Percentiles rank a stretch among this genome's conserved stretches.
Evolutionary conservation across 1,139 yeast species (phyloP).

Genomic region (Protomyces arabidopsidicola): DNA sequence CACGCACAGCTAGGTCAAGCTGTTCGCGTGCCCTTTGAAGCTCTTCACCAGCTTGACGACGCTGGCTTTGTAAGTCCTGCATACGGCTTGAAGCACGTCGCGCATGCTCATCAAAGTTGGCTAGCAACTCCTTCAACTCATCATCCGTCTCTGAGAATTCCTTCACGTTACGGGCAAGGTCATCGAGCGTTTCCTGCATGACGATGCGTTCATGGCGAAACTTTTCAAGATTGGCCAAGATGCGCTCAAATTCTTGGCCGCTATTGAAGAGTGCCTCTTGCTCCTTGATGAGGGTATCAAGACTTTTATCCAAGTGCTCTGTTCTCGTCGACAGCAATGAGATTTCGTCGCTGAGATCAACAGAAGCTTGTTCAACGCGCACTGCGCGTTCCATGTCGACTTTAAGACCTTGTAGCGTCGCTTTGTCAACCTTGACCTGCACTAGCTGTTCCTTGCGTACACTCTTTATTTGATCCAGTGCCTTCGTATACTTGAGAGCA

Average conservation of each 20-base stretch:
- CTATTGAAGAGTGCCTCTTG: constrained; percentile 64
- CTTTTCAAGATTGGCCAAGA: constrained; percentile 60
- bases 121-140: constrained; percentile 48
- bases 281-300: constrained; percentile 53
- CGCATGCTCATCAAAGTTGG: constrained; percentile 53
- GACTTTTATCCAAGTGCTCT: constrained; percentile 47
- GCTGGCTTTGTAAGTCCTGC: constrained; percentile 31
- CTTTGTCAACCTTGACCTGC: constrained; percentile 70
- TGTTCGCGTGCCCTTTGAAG: constrained; percentile 37
- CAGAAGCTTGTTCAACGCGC: constrained; percentile 51
- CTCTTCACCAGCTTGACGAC: constrained; percentile 34
- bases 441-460: constrained; percentile 71
- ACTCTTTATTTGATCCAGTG: constrained; percentile 64
- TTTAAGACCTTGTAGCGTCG: constrained; percentile 69
- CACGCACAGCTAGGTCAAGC: constrained; percentile 46
- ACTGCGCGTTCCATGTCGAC: constrained; percentile 70
- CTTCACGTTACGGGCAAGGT: constrained; percentile 8
- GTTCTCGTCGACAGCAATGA: constrained; percentile 51
- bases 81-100: constrained; percentile 40
- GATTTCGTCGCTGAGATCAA: constrained; percentile 46
- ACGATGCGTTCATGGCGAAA: constrained; percentile 46
- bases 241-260: constrained; percentile 76
- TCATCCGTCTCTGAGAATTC: constrained; percentile 47
- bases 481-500: constrained; percentile 88
- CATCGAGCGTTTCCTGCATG: constrained; percentile 28